Base-by-base conservation (phyloP, 306 rosid species). In the Heteromeles arbutifolia region DNA sequence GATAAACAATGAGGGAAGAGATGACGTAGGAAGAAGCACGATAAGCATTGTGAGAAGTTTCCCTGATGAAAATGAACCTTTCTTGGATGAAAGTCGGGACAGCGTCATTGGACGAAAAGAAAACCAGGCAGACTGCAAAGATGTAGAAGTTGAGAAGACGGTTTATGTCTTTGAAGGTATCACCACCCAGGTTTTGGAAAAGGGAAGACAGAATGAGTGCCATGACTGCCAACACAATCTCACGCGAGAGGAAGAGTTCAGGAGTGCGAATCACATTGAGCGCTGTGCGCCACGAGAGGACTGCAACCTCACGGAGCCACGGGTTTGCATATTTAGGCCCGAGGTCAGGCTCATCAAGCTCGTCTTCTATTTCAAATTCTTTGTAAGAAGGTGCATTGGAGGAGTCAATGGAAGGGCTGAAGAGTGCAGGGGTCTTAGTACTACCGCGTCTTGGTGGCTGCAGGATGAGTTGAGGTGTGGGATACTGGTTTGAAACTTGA, bases 101-200 rank as follows among this genome's bases (percentile, higher is more conserved):
- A 9, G 97, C 98, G 66, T 94, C 96, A 25, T 94, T 94, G 73
- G 98, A 94, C 41, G 98, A 91, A 50, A 91, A 90, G 97, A 94
- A 94, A 50, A 91, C 87, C 6, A 94, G 89, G 83, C 95, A 94
- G 45, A 90, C 93, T 22, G 97, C 75, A 64, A 91, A 94, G 76
- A 94, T 91, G 86, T 91, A 94, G 87, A 94, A 91, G 87, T 91
- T 91, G 69, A 90, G 93, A 69, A 92, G 93, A 61, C 88, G 77
- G 67, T 92, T 94, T 78, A 92, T 81, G 78, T 94, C 91, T 78
- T n/a, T 80, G 87, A 90, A 90, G n/a, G 81, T 72, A 4, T 29
- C 13, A 13, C 77, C 59, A 10, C 87, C 11, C 4, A 94, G 86
- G 25, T 85, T 78, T 4, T 14, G 57, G 93, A 90, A 94, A 65